phyloP scores from a whole-genome alignment of 805 yeast genomes.

The Cyberlindnera maritima region DNA sequence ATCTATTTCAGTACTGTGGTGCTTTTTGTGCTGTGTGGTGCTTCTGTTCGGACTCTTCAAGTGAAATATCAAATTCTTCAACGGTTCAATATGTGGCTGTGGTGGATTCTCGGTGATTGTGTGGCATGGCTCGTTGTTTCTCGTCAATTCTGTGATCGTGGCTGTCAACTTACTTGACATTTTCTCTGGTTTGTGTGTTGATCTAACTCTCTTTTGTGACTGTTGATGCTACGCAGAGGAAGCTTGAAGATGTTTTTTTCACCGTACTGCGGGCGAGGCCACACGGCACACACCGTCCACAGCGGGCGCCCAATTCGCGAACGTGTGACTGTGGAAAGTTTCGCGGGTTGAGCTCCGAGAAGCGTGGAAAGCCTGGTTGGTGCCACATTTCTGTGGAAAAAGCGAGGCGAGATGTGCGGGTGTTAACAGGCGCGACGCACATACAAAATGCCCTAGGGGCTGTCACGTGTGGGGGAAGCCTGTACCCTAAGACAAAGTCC shows the following conservation, averaged over 20 bases:
- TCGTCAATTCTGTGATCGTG: constrained; percentile 1
- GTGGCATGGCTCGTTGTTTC: neutral
- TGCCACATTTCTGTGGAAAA: neutral
- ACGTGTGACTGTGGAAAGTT: constrained; percentile 10
- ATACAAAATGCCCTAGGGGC: neutral
- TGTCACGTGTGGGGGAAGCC: neutral
- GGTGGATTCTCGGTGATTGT: neutral
- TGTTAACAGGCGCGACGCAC: neutral
- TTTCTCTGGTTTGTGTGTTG: constrained; percentile 32
- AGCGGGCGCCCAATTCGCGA: neutral
- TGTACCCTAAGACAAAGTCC: too few relatives aligned
- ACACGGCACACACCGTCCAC: neutral
- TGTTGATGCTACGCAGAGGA: constrained; percentile 6
- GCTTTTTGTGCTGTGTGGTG: neutral
- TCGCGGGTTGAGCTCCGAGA: constrained; percentile 4
- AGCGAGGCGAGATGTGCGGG: neutral
- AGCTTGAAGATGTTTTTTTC: constrained; percentile 18
- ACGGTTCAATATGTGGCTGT: neutral
- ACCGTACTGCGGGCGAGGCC: constrained; percentile 4
- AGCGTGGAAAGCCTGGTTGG: neutral
- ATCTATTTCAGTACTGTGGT: neutral
- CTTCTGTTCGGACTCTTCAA: neutral
- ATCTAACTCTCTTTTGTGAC: neutral
- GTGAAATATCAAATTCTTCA: neutral
- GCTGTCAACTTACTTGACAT: constrained; percentile 69